These are phyloP conservation scores for Diplotaxis tenuifolia DNA, from an alignment of 345 rosid genomes.

Conservation along the genomic window DNA sequence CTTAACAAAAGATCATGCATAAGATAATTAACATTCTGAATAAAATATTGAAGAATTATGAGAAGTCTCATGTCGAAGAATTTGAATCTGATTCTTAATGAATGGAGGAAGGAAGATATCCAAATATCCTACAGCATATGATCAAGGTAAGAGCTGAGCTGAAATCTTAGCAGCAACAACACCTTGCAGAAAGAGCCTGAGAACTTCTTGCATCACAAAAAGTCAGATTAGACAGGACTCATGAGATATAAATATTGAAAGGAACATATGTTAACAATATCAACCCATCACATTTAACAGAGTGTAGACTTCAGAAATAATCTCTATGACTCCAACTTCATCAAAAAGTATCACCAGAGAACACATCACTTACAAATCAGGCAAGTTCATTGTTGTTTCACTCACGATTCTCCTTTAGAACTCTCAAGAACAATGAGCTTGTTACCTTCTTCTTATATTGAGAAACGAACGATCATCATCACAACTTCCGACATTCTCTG, in stretches of 20 bases:
- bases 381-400: neutral
- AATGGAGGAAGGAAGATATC: slow-evolving; percentile 85
- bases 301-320: slow-evolving; percentile 94
- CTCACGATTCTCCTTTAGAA: neutral
- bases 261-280: slow-evolving; percentile 6
- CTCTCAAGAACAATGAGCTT: too few species aligned
- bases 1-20: too few species aligned
- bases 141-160: slow-evolving; percentile 94
- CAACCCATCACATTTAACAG: slow-evolving; percentile 63
- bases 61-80: slow-evolving; percentile 17
- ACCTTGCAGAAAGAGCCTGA: slow-evolving; percentile 67
- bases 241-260: neutral
- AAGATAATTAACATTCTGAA: too few species aligned
- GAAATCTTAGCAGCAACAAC: slow-evolving; percentile 63
- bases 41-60: too few species aligned
- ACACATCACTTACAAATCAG: neutral
- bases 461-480: too few species aligned
- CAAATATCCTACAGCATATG: slow-evolving; percentile 70
- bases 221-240: slow-evolving; percentile 14
- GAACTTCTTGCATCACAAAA: too few species aligned
- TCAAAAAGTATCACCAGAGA: neutral
- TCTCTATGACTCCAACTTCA: slow-evolving; percentile 55
- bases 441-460: too few species aligned
- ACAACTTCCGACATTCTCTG: too few species aligned
- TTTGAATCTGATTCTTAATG: slow-evolving; percentile 75